Evolutionary conservation across 805 yeast species (phyloP), one percentile per base, ranked within the genome.

Genomic region (Jamesozyma gamospora): DNA sequence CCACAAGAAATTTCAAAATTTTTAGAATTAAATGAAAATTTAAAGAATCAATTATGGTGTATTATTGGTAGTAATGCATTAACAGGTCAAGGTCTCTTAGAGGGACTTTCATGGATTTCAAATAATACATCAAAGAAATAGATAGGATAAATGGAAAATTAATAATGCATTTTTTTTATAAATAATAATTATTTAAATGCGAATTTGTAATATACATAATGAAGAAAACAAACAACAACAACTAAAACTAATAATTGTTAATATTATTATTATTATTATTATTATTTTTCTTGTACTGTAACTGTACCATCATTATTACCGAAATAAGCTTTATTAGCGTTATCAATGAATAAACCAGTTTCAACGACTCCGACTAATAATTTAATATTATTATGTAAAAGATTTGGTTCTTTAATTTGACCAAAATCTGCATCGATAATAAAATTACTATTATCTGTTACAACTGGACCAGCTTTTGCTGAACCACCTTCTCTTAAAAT

Each of bases 391-490:
- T 57, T 45, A 58, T 88, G 88, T 49, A 92, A 71, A 11, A 49
- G 52, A 26, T 52, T 58, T 16, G 77, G 74, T 39, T 66, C 57
- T 32, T 67, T 60, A 37, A 92, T 76, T 44, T 72, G 74, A 32
- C 95, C 96, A 56, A 92, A 90, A 57, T 87, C 85, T 26, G 95
- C 94, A 63, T 92, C 98, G 44, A 92, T 75, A 47, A 92, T 72
- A 58, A 87, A 85, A 62, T 88, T 92, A 62, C 88, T 87, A 65
- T 92, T 92, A 62, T 92, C 98, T 25, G 98, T 90, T 48, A 92
- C 82, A 17, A 87, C 79, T 10, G 98, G 97, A 21, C 98, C 98
- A 9, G 98, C 98, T 65, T 92, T 92, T 24, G 94, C 88, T 36
- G 79, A 66, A 12, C 84, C 86, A 37, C 97, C 97, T 49, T 81